phyloP scores from a whole-genome alignment of 495 filamentous ascomycete genomes.

The Aspergillus bridgeri region DNA sequence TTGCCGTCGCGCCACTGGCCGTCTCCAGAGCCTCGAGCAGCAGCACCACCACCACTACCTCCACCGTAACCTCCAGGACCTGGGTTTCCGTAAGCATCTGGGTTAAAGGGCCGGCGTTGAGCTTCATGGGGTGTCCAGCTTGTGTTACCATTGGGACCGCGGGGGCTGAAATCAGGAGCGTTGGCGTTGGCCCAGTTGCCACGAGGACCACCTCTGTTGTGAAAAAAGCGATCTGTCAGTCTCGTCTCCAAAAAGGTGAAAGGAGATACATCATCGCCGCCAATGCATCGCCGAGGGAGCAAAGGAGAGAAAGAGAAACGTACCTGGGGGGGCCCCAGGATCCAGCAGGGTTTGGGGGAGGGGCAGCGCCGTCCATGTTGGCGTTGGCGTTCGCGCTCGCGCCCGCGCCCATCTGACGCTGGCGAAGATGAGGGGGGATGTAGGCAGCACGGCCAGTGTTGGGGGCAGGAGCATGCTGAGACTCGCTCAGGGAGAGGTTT shows the following conservation, averaged over 20 bases:
- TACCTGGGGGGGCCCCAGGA: constrained; percentile 43
- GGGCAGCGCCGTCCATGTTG: constrained; percentile 41
- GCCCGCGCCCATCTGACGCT: constrained; percentile 48
- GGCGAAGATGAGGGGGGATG: constrained; percentile 92
- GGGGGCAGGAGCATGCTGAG: constrained; percentile 58
- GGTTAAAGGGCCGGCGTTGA: constrained; percentile 52
- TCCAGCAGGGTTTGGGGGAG: constrained; percentile 25
- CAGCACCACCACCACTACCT: constrained; percentile 39
- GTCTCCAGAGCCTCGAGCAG: constrained; percentile 79
- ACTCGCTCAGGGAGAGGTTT: constrained; percentile 72
- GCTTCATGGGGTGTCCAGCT: constrained; percentile 37
- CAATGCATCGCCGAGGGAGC: background rate
- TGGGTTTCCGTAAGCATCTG: constrained; percentile 65
- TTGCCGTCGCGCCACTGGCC: constrained; percentile 96
- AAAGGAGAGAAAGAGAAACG: constrained; percentile 7
- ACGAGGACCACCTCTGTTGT: constrained; percentile 40
- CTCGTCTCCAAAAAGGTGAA: background rate
- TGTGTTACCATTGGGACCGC: constrained; percentile 49
- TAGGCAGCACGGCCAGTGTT: constrained; percentile 69
- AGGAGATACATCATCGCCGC: background rate
- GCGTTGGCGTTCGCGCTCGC: too few species aligned
- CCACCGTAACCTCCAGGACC: constrained; percentile 50
- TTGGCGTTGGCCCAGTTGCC: constrained; percentile 65
- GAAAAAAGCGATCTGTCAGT: background rate
- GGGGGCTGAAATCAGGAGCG: constrained; percentile 67